These are phyloP conservation scores for Pleurozium schreberi DNA, from an alignment of 225 moss, liverwort and hornwort genomes.

Conservation along the genomic window DNA sequence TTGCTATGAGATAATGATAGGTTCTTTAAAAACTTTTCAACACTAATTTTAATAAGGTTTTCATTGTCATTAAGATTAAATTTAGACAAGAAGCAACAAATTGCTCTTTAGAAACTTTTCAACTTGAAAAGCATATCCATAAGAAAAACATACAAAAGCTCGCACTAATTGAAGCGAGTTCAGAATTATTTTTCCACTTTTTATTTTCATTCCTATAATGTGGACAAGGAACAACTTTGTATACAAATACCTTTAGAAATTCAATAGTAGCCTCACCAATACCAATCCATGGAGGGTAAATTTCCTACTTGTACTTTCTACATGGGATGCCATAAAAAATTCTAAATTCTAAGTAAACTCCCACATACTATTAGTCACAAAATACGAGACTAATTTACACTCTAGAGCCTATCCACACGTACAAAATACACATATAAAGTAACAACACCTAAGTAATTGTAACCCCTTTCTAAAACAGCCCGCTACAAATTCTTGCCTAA, in stretches of 20 bases:
- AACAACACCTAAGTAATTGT: no score
- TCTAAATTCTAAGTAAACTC: no score
- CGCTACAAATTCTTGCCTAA: not conserved
- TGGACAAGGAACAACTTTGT: not conserved
- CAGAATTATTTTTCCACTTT: not conserved
- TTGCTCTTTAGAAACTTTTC: not conserved
- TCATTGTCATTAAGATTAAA: not conserved
- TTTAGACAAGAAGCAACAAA: not conserved
- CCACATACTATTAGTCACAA: no score
- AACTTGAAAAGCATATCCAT: accelerated
- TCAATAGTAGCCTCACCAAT: not conserved
- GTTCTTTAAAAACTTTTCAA: not conserved
- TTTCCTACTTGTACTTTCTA: not conserved
- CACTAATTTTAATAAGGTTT: not conserved
- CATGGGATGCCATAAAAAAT: not conserved
- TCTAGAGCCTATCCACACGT: accelerated
- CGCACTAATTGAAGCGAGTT: no score
- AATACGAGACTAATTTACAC: not conserved
- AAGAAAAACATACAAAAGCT: no score
- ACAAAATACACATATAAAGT: not conserved
- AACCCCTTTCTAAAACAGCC: accelerated
- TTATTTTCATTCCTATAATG: not conserved
- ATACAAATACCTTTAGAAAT: not conserved
- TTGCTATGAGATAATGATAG: not conserved
- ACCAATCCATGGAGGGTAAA: accelerated